Base-by-base conservation (phyloP, 805 yeast genomes). In the Monosporozyma unispora region DNA sequence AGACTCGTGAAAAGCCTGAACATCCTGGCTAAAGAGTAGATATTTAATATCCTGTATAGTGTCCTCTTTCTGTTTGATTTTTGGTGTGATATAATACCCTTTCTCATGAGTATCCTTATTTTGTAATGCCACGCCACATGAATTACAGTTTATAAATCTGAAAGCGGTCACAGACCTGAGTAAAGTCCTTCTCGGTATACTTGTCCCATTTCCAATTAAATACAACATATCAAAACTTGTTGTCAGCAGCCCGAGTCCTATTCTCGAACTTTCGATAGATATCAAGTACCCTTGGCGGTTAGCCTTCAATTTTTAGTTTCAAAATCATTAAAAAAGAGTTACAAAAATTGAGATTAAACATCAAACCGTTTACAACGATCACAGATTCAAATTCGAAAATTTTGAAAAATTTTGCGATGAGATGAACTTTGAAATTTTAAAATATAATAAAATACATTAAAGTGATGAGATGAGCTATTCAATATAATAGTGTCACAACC, bases 81-180 rank as follows among this genome's bases (percentile, higher is more conserved):
- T 54, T 21, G 46, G 53, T 2, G 60, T 50, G 14, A 53, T 54
- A 54, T 69, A 80, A 57, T 57, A 81, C 1, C 86, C 86, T 0
- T 70, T 69, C 23, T 57, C 52, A 0, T 47, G 38, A 0, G 70
- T 61, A 45, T 73, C 65, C 0, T 49, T 53, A 5, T 59, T 57
- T 56, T 82, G 87, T 19, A 82, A 62, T 9, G 55, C 54, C 7
- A 80, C 65, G 25, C 87, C 87, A 66, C 89, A 82, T 2, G 84
- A 74, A 4, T 68, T 58, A 59, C 88, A 82, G 42, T 54, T 56
- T 1, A 57, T 40, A 19, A 35, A 50, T 28, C 55, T 28, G 7
- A n/a, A 41, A 23, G 21, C 31, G 10, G 8, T 8, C 2, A 25
- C 12, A n/a, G 4, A 5, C 12, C 19, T n/a, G 10, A 25, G 18